Percentiles rank a stretch among this genome's conserved stretches.
These are phyloP conservation scores for Blastocystis sp. DNA, from an alignment of 352 stramenopile genomes.

Conservation along the genomic window DNA sequence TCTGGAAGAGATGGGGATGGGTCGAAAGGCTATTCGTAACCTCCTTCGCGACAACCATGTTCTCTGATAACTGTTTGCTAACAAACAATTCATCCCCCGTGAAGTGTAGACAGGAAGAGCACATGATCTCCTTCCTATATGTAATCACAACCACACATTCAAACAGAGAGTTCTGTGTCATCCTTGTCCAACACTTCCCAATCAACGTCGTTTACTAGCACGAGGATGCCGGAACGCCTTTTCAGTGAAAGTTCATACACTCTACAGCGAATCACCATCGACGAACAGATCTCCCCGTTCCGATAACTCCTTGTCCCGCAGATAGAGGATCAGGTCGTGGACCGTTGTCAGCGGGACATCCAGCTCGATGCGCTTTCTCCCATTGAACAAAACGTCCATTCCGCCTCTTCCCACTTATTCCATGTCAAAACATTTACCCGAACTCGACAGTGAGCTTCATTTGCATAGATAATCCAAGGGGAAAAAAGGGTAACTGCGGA, in stretches of 20 bases:
- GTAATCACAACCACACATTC: not conserved
- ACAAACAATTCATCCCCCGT: not conserved
- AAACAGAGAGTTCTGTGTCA: not conserved
- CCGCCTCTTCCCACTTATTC: not conserved
- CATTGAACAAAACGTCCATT: slow-evolving; percentile 42
- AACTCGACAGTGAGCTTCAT: slow-evolving; percentile 43
- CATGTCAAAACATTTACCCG: not conserved
- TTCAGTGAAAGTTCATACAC: not conserved
- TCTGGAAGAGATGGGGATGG: slow-evolving; percentile 19
- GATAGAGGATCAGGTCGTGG: not conserved
- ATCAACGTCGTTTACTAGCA: slow-evolving; percentile 47
- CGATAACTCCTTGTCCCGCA: slow-evolving; percentile 21
- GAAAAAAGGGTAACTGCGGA: no score
- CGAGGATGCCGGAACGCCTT: slow-evolving; percentile 47
- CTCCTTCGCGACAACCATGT: no score
- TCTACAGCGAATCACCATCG: not conserved
- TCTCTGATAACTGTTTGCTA: not conserved
- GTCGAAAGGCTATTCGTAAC: not conserved
- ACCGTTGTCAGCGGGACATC: not conserved
- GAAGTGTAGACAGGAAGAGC: slow-evolving; percentile 44
- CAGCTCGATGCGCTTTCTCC: not conserved
- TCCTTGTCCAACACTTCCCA: slow-evolving; percentile 36
- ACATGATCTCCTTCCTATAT: slow-evolving; percentile 44
- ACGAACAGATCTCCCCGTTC: slow-evolving; percentile 35
- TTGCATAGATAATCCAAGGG: not conserved